phyloP scores from a whole-genome alignment of 2,329 filamentous ascomycete genomes.

The Zasmidium citrigriseum region DNA sequence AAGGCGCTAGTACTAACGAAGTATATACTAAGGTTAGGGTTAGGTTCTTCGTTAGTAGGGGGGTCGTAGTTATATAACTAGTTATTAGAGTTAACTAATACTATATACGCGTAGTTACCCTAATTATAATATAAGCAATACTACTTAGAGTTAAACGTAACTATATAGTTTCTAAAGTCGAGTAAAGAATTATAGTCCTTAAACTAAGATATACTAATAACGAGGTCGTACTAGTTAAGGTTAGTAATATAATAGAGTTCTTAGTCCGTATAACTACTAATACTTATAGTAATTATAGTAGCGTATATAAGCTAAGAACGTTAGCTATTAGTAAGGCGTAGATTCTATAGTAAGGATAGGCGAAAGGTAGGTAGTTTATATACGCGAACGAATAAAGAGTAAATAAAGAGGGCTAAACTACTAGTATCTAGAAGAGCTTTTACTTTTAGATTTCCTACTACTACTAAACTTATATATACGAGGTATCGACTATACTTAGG shows the following conservation, averaged over 20 bases:
- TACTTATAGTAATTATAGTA: background rate
- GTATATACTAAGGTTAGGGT: too few species aligned
- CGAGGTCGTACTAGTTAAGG: background rate
- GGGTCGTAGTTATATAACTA: too few species aligned
- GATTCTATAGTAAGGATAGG: background rate
- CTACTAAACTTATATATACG: background rate
- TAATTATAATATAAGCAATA: background rate
- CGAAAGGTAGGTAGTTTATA: background rate
- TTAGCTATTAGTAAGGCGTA: background rate
- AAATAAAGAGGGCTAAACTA: background rate
- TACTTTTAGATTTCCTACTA: background rate
- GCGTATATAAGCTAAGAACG: background rate
- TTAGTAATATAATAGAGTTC: background rate
- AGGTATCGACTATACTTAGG: background rate
- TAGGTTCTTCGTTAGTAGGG: too few species aligned
- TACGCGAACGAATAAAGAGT: background rate
- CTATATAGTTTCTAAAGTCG: background rate
- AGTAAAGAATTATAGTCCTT: background rate
- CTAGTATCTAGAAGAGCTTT: background rate
- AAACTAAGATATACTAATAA: background rate
- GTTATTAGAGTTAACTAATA: too few species aligned
- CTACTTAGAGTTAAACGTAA: background rate
- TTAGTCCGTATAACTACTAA: background rate
- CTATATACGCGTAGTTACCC: background rate
- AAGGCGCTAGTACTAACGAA: too few species aligned